A percentile compares a stretch with the other conserved stretches of the same genome.
Evolutionary conservation across 2,329 filamentous ascomycete species (phyloP).

Genomic region (Xylariaceae sp.): DNA sequence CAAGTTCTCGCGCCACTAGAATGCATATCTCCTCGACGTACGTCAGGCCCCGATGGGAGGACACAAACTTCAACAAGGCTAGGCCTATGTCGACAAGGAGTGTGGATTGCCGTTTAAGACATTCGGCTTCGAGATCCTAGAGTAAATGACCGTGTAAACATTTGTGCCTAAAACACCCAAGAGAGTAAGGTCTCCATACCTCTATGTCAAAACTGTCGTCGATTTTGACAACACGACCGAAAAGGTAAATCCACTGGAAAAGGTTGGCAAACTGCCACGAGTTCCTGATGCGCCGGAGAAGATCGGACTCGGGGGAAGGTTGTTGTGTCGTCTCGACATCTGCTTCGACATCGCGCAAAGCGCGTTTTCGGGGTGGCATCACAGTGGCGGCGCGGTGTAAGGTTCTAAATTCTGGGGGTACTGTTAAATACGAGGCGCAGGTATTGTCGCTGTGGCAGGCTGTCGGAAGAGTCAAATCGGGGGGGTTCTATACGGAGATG

Average conservation of each 20-base stretch:
- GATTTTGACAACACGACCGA: conserved; percentile 84
- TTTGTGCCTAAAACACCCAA: background rate
- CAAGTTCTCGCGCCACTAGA: conserved; percentile 3
- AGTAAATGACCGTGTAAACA: conserved; percentile 1
- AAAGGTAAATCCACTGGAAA: conserved; percentile 88
- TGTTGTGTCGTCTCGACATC: conserved; percentile 18
- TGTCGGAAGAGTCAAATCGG: too few species aligned
- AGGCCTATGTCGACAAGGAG: conserved; percentile 77
- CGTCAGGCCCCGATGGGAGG: conserved; percentile 88
- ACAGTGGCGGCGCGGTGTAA: conserved; percentile 26
- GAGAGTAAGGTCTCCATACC: conserved; percentile 44
- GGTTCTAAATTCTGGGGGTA: background rate
- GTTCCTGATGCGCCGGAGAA: conserved; percentile 68
- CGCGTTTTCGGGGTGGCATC: conserved; percentile 45
- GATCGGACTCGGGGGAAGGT: conserved; percentile 28
- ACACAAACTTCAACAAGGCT: conserved; percentile 83
- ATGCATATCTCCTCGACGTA: conserved; percentile 50
- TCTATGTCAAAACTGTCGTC: conserved; percentile 85
- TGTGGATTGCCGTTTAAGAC: conserved; percentile 71
- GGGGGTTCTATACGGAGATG: too few species aligned
- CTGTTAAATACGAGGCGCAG: background rate
- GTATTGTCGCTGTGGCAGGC: too few species aligned
- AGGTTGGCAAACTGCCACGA: conserved; percentile 96
- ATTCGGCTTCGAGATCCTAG: conserved; percentile 84
- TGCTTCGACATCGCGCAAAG: conserved; percentile 39